These are phyloP conservation scores for Podospora pseudocomata DNA, from an alignment of 495 filamentous ascomycete genomes.

Conservation along the genomic window DNA sequence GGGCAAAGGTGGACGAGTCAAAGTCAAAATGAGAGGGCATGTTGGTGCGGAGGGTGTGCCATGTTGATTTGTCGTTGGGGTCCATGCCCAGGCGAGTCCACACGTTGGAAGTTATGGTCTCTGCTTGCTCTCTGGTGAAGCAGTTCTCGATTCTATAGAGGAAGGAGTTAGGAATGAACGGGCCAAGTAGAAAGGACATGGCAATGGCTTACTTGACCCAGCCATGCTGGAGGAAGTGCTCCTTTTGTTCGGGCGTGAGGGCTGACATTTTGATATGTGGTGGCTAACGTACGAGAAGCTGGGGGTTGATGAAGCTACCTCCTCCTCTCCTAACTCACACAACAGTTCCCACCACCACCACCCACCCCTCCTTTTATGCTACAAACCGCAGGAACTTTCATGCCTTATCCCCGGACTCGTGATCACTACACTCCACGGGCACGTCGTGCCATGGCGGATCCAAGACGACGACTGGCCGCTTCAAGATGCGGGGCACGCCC, in stretches of 20 bases:
- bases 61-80: slow-evolving; percentile 64
- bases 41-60: slow-evolving; percentile 57
- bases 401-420: slow-evolving; percentile 7
- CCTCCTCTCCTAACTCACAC: neutral
- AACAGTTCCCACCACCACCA: neutral
- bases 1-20: slow-evolving; percentile 56
- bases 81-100: slow-evolving; percentile 69
- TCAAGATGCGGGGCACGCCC: neutral
- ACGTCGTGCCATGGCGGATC: neutral
- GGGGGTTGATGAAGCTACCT: neutral
- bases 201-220: slow-evolving; percentile 49
- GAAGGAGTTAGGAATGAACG: neutral
- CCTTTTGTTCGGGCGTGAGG: slow-evolving; percentile 59
- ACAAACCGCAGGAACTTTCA: neutral
- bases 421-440: slow-evolving; percentile 5
- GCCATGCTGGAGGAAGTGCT: slow-evolving; percentile 63
- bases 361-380: slow-evolving; percentile 11
- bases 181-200: neutral
- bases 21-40: slow-evolving; percentile 60
- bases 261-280: slow-evolving; percentile 28
- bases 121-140: slow-evolving; percentile 61
- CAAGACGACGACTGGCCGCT: slow-evolving; percentile 2
- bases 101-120: slow-evolving; percentile 52
- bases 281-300: neutral
- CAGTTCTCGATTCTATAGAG: slow-evolving; percentile 27